Evolutionary conservation across 768 basidiomycete species (phyloP).

Genomic region (Tulasnella calospora): DNA sequence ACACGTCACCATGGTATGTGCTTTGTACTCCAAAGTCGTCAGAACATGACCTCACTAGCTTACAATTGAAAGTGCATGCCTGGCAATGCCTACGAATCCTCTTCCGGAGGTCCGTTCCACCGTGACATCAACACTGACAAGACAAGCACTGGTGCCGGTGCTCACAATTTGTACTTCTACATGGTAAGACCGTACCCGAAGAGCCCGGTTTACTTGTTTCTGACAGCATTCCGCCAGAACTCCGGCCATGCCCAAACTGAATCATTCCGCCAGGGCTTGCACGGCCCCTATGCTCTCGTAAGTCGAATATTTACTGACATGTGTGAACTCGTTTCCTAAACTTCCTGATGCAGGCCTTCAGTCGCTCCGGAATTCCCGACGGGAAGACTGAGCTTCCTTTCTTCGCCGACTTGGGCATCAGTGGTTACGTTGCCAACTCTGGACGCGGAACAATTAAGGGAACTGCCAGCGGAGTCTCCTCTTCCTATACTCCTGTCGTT

Average conservation of each 20-base stretch:
- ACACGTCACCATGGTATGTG: constrained; percentile 1
- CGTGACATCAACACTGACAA: constrained; percentile 46
- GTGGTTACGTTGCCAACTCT: constrained; percentile 45
- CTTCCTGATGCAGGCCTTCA: background rate
- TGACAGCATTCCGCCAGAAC: constrained; percentile 37
- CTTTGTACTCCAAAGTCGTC: background rate
- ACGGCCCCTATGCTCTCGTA: constrained; percentile 45
- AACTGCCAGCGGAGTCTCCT: constrained; percentile 43
- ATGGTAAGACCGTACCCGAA: background rate
- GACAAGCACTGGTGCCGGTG: constrained; percentile 33
- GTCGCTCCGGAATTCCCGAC: background rate
- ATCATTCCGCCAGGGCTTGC: constrained; percentile 40
- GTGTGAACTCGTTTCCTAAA: constrained; percentile 41
- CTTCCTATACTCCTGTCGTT: constrained; percentile 37
- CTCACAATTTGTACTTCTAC: constrained; percentile 49
- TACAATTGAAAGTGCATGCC: constrained; percentile 39
- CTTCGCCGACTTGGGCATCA: constrained; percentile 43
- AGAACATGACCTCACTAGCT: background rate
- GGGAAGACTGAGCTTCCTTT: constrained; percentile 31
- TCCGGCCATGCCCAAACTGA: constrained; percentile 47
- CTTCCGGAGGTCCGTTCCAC: constrained; percentile 51
- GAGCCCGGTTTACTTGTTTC: background rate
- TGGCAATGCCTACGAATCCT: constrained; percentile 44
- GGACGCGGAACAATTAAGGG: constrained; percentile 46
- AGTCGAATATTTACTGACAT: background rate